Conservation (phyloP, 169 alveolate species). For the Hepatocystis sp. region DNA sequence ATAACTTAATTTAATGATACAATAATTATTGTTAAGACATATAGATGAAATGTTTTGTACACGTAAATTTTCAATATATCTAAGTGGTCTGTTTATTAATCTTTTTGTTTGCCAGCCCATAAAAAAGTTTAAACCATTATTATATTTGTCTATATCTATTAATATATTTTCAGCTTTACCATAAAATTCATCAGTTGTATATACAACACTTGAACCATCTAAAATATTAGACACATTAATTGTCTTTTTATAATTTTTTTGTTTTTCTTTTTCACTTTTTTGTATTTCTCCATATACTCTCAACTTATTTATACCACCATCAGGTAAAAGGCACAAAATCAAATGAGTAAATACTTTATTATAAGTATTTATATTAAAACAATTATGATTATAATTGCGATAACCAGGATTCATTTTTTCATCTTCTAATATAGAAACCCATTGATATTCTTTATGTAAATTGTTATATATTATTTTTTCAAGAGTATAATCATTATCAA, state of each 20-base stretch:
- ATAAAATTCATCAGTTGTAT: constrained; percentile 75
- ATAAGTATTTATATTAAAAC: constrained; percentile 73
- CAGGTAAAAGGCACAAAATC: constrained; percentile 76
- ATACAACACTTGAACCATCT: constrained; percentile 71
- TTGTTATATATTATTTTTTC: constrained; percentile 63
- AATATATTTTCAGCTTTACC: constrained; percentile 72
- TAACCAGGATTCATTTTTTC: constrained; percentile 78
- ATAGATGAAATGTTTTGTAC: constrained; percentile 58
- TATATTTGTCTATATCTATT: constrained; percentile 18
- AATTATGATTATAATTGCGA: constrained; percentile 69
- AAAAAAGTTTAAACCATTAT: constrained; percentile 23
- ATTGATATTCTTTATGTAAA: constrained; percentile 67
- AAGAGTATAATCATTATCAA: constrained; percentile 71
- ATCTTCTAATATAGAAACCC: constrained; percentile 75
- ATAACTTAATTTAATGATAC: constrained; percentile 72
- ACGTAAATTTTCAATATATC: constrained; percentile 66
- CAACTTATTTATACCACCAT: constrained; percentile 79
- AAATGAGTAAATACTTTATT: constrained; percentile 76
- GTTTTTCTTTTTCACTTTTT: constrained; percentile 41
- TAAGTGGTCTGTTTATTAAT: constrained; percentile 54
- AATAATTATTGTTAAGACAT: constrained; percentile 58
- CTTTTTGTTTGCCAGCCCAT: constrained; percentile 78
- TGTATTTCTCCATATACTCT: constrained; percentile 80
- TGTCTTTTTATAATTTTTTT: constrained; percentile 61
- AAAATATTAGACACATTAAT: constrained; percentile 60